Base-by-base conservation (phyloP, 202 grass and related monocot genomes). In the Setaria italica region DNA sequence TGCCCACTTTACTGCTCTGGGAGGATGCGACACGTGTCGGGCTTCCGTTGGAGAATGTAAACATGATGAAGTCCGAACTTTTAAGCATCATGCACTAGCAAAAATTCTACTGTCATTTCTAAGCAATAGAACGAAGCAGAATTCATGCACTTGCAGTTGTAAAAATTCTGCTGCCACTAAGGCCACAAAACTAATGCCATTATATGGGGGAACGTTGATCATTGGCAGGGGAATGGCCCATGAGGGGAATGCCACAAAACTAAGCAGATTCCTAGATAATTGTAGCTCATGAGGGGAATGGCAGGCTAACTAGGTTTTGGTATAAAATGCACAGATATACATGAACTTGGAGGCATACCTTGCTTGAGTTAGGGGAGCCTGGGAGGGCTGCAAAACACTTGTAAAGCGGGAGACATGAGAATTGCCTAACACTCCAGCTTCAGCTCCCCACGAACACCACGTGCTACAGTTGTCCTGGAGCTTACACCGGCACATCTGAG, bases 41-140 rank as follows among this genome's bases (percentile, higher is more conserved):
- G 11, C 7, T 32, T 65, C 39, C 37, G 56, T 81, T 88, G 47
- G 76, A 91, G 10, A 30, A 51, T 77, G 21, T 85, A 64, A 71
- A 41, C 39, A 41, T 41, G 39, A 41, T 41, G 39, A 41, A 5
- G 39, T 41, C 39, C 39, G 39, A 41, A 41, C 5, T 41, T 46
- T 10, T 10, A 10, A 46, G 43, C 7, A 46, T 7, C 43, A 46
- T 9, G 9, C 21, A 29, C 0, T 29, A 55, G 49, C 33, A 88
- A 46, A 72, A 83, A 11, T 45, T 81, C 35, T 46, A 46, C 7
- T 46, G 43, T 46, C 43, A 46, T 46, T 46, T 46, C 43, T 46
- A 46, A 46, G 43, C 43, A 46, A 46, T 7, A 46, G 43, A 10
- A 10, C 1, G 1, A 7, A 9, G 7, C 43, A 46, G 2, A 7